A percentile compares a stretch with the other conserved stretches of the same genome.
Conservation (phyloP, 495 filamentous ascomycete species). For the Trichoderma virens region DNA sequence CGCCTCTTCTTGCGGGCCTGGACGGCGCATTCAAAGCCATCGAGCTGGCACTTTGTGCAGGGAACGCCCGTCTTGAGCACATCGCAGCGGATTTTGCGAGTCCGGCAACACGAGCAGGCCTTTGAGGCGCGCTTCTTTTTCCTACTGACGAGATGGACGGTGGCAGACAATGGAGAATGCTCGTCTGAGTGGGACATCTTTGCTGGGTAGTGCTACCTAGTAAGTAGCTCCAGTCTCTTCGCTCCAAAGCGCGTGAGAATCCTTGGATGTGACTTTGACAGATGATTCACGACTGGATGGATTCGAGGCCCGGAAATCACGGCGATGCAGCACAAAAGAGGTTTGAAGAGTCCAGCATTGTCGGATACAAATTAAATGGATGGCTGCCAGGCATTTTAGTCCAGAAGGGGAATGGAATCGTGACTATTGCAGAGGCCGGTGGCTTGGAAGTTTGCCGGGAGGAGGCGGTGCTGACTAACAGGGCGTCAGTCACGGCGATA, state of each 20-base stretch:
- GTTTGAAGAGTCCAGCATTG: too few species aligned
- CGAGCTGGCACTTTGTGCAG: conserved; percentile 41
- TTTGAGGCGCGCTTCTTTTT: conserved; percentile 28
- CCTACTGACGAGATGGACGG: background rate
- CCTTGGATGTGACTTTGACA: background rate
- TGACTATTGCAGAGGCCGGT: too few species aligned
- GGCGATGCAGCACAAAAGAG: background rate
- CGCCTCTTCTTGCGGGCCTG: conserved; percentile 10
- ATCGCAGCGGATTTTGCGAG: conserved; percentile 45
- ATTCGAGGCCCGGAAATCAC: background rate
- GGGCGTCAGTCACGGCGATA: too few species aligned
- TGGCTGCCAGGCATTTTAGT: too few species aligned
- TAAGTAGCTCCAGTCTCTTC: too few species aligned
- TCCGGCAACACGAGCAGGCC: conserved; percentile 41
- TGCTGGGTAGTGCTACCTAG: background rate
- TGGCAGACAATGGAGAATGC: background rate
- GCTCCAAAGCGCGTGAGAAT: background rate
- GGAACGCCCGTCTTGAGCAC: conserved; percentile 39
- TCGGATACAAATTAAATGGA: too few species aligned
- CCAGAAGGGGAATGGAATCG: too few species aligned
- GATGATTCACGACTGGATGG: background rate
- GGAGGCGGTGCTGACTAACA: too few species aligned
- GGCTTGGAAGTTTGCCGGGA: too few species aligned
- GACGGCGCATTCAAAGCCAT: conserved; percentile 27
- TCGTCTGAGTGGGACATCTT: background rate